Conservation (phyloP, 345 rosid species). For the Syzygium aqueum region DNA sequence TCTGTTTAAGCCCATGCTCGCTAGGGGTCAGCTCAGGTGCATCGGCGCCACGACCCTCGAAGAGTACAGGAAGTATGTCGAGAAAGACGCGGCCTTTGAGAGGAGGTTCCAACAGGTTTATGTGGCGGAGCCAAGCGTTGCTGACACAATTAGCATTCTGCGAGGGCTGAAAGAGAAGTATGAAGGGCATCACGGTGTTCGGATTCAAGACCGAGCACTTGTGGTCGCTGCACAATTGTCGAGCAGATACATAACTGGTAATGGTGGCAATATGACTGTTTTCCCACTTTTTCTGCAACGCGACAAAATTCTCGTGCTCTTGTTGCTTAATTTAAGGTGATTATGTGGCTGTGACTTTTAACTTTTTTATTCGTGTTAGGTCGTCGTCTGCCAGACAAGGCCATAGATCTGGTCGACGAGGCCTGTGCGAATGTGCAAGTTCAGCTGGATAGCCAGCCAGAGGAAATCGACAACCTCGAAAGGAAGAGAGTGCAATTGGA, state of each 20-base stretch:
- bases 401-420: conserved; percentile 88
- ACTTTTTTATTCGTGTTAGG: neutral
- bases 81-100: conserved; percentile 79
- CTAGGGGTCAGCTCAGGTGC: conserved; percentile 86
- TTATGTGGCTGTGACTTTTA: neutral
- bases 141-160: conserved; percentile 72
- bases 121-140: conserved; percentile 84
- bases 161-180: conserved; percentile 88
- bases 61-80: conserved; percentile 85
- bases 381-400: conserved; percentile 70
- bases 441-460: conserved; percentile 91
- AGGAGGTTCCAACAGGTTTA: conserved; percentile 91
- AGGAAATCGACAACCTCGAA: conserved; percentile 83
- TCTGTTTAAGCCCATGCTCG: conserved; percentile 90
- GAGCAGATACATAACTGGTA: conserved; percentile 82
- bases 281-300: neutral
- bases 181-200: conserved; percentile 93
- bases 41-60: conserved; percentile 86
- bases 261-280: neutral
- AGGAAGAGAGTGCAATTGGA: conserved; percentile 81
- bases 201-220: conserved; percentile 76
- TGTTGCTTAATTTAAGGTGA: neutral
- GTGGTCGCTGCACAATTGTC: conserved; percentile 82
- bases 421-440: conserved; percentile 92
- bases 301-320: conserved; percentile 39